phyloP scores from a whole-genome alignment of 371 early-diverging fungal genomes.

The Fennellomyces sp. region DNA sequence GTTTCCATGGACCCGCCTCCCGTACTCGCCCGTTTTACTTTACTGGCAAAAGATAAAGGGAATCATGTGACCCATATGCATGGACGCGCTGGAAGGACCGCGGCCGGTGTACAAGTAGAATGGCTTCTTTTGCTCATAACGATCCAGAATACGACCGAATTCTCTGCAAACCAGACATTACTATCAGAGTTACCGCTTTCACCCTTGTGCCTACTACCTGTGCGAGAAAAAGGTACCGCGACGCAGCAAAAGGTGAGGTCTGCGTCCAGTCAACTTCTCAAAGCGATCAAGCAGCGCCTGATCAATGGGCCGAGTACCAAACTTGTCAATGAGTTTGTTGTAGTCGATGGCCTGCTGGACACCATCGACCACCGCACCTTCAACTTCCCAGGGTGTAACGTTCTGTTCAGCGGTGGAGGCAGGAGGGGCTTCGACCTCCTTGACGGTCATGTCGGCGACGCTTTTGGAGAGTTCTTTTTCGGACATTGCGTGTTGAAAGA shows the following conservation, averaged over 20 bases:
- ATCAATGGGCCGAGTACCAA: constrained; percentile 92
- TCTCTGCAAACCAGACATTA: constrained; percentile 67
- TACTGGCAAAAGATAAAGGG: constrained; percentile 99
- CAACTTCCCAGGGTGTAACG: constrained; percentile 97
- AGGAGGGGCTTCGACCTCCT: constrained; percentile 12
- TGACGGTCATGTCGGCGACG: constrained; percentile 20
- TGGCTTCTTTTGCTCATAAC: constrained; percentile 92
- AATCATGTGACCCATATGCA: constrained; percentile 99
- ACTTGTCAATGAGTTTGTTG: constrained; percentile 90
- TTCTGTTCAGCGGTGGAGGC: constrained; percentile 54
- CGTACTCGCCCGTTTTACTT: not conserved
- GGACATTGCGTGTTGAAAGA: constrained; percentile 13
- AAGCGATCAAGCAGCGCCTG: constrained; percentile 80
- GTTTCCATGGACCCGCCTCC: not conserved
- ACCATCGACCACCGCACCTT: constrained; percentile 91
- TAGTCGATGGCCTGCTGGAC: constrained; percentile 94
- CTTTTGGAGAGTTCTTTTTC: constrained; percentile 14
- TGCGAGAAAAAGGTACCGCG: constrained; percentile 99
- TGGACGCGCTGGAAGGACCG: constrained; percentile 95
- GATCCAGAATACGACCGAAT: constrained; percentile 86
- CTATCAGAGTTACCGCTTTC: not conserved
- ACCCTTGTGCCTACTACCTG: constrained; percentile 53
- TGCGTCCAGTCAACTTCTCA: constrained; percentile 83
- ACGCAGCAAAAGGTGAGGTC: constrained; percentile 88
- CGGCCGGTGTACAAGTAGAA: constrained; percentile 99